Evolutionary conservation across 805 yeast genomes (phyloP).

Genomic region (Diddensiella santjacobensis): DNA sequence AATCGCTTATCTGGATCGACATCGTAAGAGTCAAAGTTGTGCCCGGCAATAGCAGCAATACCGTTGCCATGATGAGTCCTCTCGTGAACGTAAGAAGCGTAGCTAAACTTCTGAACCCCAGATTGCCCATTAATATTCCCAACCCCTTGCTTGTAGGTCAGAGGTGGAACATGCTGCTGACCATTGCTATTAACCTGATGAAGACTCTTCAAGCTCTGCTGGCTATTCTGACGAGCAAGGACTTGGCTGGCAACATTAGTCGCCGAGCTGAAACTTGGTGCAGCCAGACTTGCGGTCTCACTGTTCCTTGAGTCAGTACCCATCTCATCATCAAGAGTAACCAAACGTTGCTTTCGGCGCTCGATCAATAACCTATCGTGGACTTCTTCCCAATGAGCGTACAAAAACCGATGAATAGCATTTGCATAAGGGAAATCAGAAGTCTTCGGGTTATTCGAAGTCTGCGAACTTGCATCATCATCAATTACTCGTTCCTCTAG

Average conservation of each 20-base stretch:
- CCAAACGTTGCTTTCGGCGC: constrained; percentile 19
- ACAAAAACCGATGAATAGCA: constrained; percentile 47
- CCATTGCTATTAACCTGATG: neutral
- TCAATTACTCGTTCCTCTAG: constrained; percentile 18
- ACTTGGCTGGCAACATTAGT: neutral
- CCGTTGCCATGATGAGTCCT: neutral
- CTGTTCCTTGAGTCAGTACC: neutral
- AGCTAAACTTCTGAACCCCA: neutral
- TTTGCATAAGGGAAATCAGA: constrained; percentile 25
- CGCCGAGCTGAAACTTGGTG: neutral
- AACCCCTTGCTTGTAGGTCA: neutral
- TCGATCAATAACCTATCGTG: constrained; percentile 24
- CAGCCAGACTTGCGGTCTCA: neutral
- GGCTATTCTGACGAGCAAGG: constrained; percentile 3
- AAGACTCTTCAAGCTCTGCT: neutral
- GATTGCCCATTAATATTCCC: neutral
- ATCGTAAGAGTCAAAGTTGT: constrained; percentile 9
- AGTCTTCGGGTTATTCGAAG: constrained; percentile 9
- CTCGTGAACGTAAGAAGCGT: neutral
- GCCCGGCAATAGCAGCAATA: constrained; percentile 2
- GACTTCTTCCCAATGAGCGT: constrained; percentile 45
- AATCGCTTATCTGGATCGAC: constrained; percentile 12
- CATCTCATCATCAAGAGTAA: neutral
- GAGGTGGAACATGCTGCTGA: neutral
- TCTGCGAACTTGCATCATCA: constrained; percentile 15